Conservation (phyloP, 176 grass and related monocot genomes). For the Aechmea fasciata region DNA sequence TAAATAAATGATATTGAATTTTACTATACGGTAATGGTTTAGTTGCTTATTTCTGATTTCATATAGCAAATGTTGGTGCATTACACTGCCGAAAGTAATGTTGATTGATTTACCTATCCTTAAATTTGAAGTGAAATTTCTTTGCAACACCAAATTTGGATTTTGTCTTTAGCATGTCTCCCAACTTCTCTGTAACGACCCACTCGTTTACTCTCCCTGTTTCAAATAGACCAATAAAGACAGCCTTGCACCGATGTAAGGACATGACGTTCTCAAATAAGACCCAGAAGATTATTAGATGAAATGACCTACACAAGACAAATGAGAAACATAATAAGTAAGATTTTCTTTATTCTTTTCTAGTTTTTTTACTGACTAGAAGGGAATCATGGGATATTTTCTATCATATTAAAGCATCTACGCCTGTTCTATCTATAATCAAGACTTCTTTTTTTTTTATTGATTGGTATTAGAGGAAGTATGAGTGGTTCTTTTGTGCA, state of each 20-base stretch:
- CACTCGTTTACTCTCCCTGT: constrained; percentile 41
- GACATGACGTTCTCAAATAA: constrained; percentile 51
- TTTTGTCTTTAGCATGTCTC: constrained; percentile 32
- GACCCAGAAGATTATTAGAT: constrained; percentile 35
- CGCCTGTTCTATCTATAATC: too few relatives aligned
- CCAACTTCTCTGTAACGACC: constrained; percentile 47
- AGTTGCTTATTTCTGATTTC: too few relatives aligned
- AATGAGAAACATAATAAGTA: not conserved
- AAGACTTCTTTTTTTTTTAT: too few relatives aligned
- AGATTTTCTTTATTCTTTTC: not conserved
- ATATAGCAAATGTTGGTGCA: too few relatives aligned
- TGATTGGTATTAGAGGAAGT: too few relatives aligned
- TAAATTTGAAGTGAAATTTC: constrained; percentile 19
- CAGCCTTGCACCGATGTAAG: constrained; percentile 30
- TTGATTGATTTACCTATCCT: constrained; percentile 15
- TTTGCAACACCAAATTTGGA: constrained; percentile 17
- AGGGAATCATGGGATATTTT: too few relatives aligned
- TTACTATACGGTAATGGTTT: not conserved
- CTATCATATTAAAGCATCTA: too few relatives aligned
- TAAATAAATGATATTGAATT: not conserved
- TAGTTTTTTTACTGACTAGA: too few relatives aligned
- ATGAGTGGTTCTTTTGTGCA: too few relatives aligned
- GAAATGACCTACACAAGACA: constrained; percentile 26
- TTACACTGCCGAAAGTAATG: too few relatives aligned
- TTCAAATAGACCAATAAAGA: constrained; percentile 39